Evolutionary conservation across 495 filamentous ascomycete species (phyloP).

Genomic region (Hypomontagnella monticulosa): DNA sequence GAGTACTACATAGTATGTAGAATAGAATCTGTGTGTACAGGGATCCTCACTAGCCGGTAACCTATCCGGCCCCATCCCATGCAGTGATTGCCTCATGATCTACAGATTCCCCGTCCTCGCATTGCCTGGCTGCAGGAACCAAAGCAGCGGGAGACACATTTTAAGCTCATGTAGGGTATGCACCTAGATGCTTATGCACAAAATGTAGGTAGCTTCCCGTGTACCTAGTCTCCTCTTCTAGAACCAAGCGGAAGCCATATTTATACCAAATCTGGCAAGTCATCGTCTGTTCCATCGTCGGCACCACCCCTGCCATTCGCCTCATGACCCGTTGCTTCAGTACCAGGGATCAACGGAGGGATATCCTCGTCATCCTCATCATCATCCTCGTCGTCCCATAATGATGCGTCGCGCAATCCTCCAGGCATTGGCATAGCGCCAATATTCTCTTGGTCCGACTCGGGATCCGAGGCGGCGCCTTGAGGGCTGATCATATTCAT

Average conservation of each 20-base stretch:
- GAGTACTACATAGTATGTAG: too few species aligned
- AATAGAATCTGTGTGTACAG: too few species aligned
- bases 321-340: not conserved
- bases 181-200: slow-evolving; percentile 6
- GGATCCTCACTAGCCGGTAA: not conserved
- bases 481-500: slow-evolving; percentile 25
- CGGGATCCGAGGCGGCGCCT: not conserved
- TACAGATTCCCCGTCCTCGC: slow-evolving; percentile 21
- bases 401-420: slow-evolving; percentile 13
- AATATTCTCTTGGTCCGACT: not conserved
- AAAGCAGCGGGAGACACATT: not conserved
- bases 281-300: slow-evolving; percentile 28
- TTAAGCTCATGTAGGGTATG: not conserved
- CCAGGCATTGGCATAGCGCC: slow-evolving; percentile 16
- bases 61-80: not conserved
- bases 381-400: slow-evolving; percentile 4
- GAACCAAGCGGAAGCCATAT: not conserved
- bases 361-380: slow-evolving; percentile 21
- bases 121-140: slow-evolving; percentile 23
- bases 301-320: not conserved
- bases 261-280: slow-evolving; percentile 24
- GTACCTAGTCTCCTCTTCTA: too few species aligned
- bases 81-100: slow-evolving; percentile 27
- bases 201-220: slow-evolving; percentile 2
- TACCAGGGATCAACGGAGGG: slow-evolving; percentile 21